Evolutionary conservation across 2,329 filamentous ascomycete genomes (phyloP).

Genomic region (Laburnicola sp.): DNA sequence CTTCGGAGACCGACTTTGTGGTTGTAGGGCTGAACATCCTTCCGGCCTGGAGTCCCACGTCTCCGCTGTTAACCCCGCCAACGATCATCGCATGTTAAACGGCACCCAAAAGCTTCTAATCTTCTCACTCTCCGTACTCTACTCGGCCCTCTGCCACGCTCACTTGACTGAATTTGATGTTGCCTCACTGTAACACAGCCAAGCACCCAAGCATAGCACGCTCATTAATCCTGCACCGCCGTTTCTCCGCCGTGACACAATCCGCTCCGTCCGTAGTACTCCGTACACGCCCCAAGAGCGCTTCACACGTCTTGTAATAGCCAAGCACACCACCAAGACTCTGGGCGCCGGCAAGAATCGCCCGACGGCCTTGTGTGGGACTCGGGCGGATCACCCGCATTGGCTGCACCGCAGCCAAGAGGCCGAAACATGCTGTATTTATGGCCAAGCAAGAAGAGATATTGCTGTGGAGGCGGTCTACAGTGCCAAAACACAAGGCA

Average conservation of each 20-base stretch:
- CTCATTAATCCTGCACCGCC: constrained; percentile 11
- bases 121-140: too few relatives aligned
- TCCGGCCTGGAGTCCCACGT: neutral
- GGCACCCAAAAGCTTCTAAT: too few relatives aligned
- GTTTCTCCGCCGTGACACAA: constrained; percentile 9
- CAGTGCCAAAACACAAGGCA: too few relatives aligned
- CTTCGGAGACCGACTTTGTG: neutral
- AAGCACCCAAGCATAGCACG: constrained; percentile 18
- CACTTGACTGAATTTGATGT: neutral
- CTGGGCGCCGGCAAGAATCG: constrained; percentile 3
- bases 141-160: too few relatives aligned
- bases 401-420: neutral
- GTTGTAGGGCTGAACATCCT: constrained; percentile 1
- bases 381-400: constrained; percentile 7
- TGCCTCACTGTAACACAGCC: constrained; percentile 11
- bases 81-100: too few relatives aligned
- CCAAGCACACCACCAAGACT: constrained; percentile 8
- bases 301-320: constrained; percentile 5
- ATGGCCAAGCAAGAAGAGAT: neutral
- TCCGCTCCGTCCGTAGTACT: neutral
- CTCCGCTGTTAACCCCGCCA: too few relatives aligned
- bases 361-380: neutral
- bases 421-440: neutral
- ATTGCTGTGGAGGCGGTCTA: neutral
- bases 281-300: constrained; percentile 2